These are phyloP conservation scores for Nigrograna mackinnonii DNA, from an alignment of 2,329 filamentous ascomycete genomes.

Conservation along the genomic window DNA sequence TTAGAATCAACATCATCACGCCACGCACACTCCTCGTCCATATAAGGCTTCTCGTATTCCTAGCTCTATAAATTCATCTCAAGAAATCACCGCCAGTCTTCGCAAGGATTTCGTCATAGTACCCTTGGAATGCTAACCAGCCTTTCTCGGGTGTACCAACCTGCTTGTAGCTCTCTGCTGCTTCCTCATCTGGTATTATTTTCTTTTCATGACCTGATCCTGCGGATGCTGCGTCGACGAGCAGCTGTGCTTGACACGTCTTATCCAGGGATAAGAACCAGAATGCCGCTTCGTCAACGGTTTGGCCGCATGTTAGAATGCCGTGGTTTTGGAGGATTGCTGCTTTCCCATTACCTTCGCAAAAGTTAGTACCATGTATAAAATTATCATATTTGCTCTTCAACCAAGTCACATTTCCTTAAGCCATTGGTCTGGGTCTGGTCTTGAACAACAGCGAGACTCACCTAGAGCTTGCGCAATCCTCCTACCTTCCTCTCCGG, in stretches of 20 bases:
- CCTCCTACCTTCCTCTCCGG: constrained; percentile 47
- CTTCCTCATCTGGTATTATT: constrained; percentile 45
- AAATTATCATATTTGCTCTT: too few species aligned
- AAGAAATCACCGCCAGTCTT: constrained; percentile 54
- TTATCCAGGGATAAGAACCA: constrained; percentile 52
- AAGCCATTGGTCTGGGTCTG: too few species aligned
- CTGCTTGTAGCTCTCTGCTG: constrained; percentile 42
- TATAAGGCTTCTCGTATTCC: too few species aligned
- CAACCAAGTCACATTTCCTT: too few species aligned
- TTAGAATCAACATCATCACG: too few species aligned
- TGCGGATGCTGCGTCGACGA: constrained; percentile 45
- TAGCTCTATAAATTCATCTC: too few species aligned
- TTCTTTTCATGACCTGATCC: constrained; percentile 42
- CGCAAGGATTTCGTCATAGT: constrained; percentile 58
- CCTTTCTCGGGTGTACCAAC: constrained; percentile 55
- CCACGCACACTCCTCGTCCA: too few species aligned
- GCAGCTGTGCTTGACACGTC: constrained; percentile 50
- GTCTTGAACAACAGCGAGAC: too few species aligned
- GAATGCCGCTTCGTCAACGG: constrained; percentile 50
- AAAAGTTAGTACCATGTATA: neutral
- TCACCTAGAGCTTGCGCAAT: constrained; percentile 45
- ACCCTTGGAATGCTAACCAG: constrained; percentile 57
- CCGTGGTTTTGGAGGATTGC: constrained; percentile 45
- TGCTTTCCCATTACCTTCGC: constrained; percentile 33
- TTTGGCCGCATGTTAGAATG: constrained; percentile 41